Base-by-base conservation (phyloP, 495 filamentous ascomycete genomes). In the Evernia prunastri region DNA sequence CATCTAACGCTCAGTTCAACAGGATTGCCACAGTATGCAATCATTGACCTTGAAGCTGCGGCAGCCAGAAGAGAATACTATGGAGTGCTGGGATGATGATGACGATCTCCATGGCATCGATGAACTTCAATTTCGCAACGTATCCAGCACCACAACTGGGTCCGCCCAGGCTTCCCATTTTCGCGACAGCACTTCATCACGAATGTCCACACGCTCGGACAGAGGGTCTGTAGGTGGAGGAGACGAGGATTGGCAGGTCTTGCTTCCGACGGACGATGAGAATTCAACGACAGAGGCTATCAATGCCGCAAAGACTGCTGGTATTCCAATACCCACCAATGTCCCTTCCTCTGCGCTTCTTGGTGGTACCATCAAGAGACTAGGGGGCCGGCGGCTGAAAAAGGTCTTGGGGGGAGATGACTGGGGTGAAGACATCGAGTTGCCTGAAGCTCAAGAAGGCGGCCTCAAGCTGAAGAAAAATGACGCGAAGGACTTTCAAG, bases 281-380 rank as follows among this genome's bases (percentile, higher is more conserved):
- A 79, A 81, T 58, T 88, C 88, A 0, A 93, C 86, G 3, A 74
- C 86, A 69, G 88, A 94, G 67, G 92, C 93, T 49, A 91, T 98
- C 69, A 84, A 87, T 23, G 90, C 90, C 6, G 94, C 91, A 47
- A 87, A 87, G 64, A 86, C 86, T 68, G 93, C 91, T 31, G 94
- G 94, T 58, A 96, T 98, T 59, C 93, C 94, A 35, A 86, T 98
- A 66, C 94, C 94, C 23, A 77, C 82, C 33, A 91, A 93, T 71
- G 87, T 97, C 18, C 91, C 94, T n/a, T 84, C 88, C 29, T 96
- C 93, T n/a, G 94, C 94, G 57, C 80, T 98, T 49, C 81, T 96
- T 68, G 94, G 93, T 51, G 94, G 94, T 56, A 92, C 91, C 15
- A 98, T 98, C 72, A 96, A 96, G 78, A 80, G 91, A 71, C 79